Percentiles rank a stretch among this genome's conserved stretches.
These are phyloP conservation scores for Chrysoporthe austroafricana DNA, from an alignment of 2,329 filamentous ascomycete species.

Conservation along the genomic window DNA sequence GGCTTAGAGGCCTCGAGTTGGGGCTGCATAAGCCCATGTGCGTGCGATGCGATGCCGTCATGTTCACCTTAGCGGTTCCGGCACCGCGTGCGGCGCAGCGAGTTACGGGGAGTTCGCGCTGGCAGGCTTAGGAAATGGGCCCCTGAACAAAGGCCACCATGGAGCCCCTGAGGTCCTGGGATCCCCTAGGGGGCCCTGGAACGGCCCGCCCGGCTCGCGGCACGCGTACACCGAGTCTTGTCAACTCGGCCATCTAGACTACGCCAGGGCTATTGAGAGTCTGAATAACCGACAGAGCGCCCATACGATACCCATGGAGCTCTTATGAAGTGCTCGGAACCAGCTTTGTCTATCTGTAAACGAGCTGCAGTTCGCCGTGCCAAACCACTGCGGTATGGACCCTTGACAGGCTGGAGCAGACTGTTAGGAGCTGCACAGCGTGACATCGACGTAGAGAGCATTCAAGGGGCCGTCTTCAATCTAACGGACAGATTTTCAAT, in stretches of 20 bases:
- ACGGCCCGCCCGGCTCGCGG: not conserved
- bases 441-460: too few relatives aligned
- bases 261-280: not conserved
- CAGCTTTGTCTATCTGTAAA: too few relatives aligned
- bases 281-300: not conserved
- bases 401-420: too few relatives aligned
- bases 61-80: not conserved
- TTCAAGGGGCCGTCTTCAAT: too few relatives aligned
- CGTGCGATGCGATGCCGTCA: constrained; percentile 1
- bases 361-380: too few relatives aligned
- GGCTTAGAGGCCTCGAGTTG: not conserved
- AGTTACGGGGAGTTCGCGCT: not conserved
- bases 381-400: too few relatives aligned
- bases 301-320: too few relatives aligned
- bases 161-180: not conserved
- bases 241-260: not conserved
- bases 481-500: too few relatives aligned
- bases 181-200: not conserved
- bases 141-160: not conserved
- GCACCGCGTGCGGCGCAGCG: not conserved
- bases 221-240: not conserved
- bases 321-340: too few relatives aligned
- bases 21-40: constrained; percentile 1
- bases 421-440: too few relatives aligned
- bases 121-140: not conserved